Percentiles rank a stretch among this genome's conserved stretches.
Conservation (phyloP, 345 rosid genomes). For the Hibiscus syriacus region DNA sequence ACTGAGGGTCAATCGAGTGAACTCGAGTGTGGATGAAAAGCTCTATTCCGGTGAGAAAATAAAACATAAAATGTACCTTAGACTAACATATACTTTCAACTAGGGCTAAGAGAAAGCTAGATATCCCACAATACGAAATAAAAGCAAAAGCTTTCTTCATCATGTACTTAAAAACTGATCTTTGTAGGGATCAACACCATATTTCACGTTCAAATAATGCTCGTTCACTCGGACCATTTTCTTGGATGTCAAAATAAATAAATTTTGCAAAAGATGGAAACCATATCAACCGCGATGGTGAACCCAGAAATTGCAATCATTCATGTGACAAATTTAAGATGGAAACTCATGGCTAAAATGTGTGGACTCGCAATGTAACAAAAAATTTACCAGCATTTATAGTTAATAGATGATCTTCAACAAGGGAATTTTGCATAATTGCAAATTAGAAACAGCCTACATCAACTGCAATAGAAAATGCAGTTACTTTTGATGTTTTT, state of each 20-base stretch:
- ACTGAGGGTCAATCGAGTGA: not conserved
- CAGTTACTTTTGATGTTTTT: not conserved
- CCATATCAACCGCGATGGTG: not conserved
- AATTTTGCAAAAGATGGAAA: not conserved
- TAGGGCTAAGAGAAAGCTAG: not conserved
- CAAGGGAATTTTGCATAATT: too few species aligned
- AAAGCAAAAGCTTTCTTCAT: too few species aligned
- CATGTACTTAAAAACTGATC: not conserved
- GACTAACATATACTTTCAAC: too few species aligned
- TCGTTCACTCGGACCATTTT: too few species aligned
- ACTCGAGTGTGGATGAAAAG: not conserved
- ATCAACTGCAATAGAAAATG: too few species aligned
- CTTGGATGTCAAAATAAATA: too few species aligned
- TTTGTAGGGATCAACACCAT: not conserved
- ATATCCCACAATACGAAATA: too few species aligned
- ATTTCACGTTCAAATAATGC: too few species aligned
- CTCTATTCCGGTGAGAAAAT: too few species aligned
- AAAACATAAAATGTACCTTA: not conserved
- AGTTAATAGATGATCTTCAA: not conserved
- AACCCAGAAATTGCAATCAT: not conserved
- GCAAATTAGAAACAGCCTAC: not conserved
- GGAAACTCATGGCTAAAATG: not conserved
- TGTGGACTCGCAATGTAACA: not conserved
- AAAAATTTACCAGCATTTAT: not conserved
- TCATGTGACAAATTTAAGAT: not conserved